Base-by-base conservation (phyloP, 116 monocot species). In the Dioscorea cayenensis region DNA sequence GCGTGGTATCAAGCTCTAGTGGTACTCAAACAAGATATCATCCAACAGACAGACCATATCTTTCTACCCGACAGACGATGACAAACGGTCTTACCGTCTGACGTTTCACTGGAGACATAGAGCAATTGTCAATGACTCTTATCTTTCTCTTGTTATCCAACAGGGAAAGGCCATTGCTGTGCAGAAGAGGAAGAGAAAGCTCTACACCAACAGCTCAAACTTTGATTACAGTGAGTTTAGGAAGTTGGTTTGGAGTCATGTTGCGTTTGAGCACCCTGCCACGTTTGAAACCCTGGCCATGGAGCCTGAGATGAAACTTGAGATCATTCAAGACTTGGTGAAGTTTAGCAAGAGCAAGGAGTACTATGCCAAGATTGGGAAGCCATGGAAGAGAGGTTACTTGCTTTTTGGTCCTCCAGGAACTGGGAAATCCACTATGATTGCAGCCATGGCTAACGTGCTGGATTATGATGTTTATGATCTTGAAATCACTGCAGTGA, bases 391-490 rank as follows among this genome's bases (percentile, higher is more conserved):
- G 60, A 19, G 71, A 0, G 71, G 71, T 0, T 71, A 71, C 60
- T 36, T 71, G 20, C 71, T 71, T 37, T 71, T 61, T 36, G 71
- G 71, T 18, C 60, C 71, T 21, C 78, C 78, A 2, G 78, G 78
- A 0, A 79, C 78, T 17, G 78, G 78, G 13, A 79, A 79, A 20
- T 79, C 78, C 0, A 62, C 73, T 28, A 79, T 79, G 78, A 68
- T 79, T 32, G 66, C 73, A 6, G 78, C 78, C 23, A 79, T 79
- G 21, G 78, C 78, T 10, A 79, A 79, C 21, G 25, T 68, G 61
- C 69, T 79, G 36, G 73, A 79, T 12, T 79, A 79, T 22, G 78
- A 79, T 37, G 63, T 79, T 12, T 79, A 79, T 27, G 78, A 79
- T 60, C 28, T 79, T 7, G 78, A 79, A 32, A 67, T 79, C 16